phyloP scores from a whole-genome alignment of 2,329 filamentous ascomycete genomes.

The Ambrosiella xylebori region DNA sequence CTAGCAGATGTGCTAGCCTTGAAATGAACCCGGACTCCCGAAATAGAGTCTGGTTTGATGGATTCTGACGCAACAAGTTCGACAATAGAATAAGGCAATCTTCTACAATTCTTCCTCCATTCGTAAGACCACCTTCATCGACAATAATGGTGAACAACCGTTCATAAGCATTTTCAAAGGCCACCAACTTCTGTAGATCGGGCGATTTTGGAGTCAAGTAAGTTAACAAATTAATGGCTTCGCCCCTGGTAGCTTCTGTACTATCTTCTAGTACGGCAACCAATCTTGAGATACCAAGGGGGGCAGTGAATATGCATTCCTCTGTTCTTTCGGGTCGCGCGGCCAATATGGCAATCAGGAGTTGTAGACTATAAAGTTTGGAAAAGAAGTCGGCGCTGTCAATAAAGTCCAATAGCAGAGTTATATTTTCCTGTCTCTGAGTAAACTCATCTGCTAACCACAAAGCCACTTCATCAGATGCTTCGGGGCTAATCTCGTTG shows the following conservation, averaged over 20 bases:
- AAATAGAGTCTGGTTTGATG: slow-evolving; percentile 86
- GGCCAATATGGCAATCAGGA: slow-evolving; percentile 70
- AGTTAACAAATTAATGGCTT: slow-evolving; percentile 71
- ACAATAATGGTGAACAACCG: slow-evolving; percentile 68
- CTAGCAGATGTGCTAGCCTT: slow-evolving; percentile 52
- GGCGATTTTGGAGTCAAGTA: slow-evolving; percentile 72
- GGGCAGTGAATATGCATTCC: slow-evolving; percentile 81
- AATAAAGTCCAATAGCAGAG: slow-evolving; percentile 72
- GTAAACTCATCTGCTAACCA: slow-evolving; percentile 98
- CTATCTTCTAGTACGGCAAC: slow-evolving; percentile 71
- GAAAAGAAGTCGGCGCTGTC: slow-evolving; percentile 80
- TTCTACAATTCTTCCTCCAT: slow-evolving; percentile 76
- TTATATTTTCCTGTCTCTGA: slow-evolving; percentile 92
- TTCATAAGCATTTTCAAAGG: slow-evolving; percentile 87
- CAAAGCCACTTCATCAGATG: slow-evolving; percentile 84
- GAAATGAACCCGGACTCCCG: slow-evolving; percentile 73
- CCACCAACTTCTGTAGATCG: slow-evolving; percentile 87
- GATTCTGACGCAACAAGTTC: slow-evolving; percentile 72
- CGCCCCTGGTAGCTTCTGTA: slow-evolving; percentile 74
- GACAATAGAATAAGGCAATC: slow-evolving; percentile 83
- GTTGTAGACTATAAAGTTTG: slow-evolving; percentile 75
- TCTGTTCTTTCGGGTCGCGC: slow-evolving; percentile 83
- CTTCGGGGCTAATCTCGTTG: slow-evolving; percentile 61
- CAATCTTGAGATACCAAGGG: slow-evolving; percentile 70
- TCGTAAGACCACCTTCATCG: slow-evolving; percentile 60